Base-by-base conservation (phyloP, 768 basidiomycete genomes). In the Ephemerocybe angulata region DNA sequence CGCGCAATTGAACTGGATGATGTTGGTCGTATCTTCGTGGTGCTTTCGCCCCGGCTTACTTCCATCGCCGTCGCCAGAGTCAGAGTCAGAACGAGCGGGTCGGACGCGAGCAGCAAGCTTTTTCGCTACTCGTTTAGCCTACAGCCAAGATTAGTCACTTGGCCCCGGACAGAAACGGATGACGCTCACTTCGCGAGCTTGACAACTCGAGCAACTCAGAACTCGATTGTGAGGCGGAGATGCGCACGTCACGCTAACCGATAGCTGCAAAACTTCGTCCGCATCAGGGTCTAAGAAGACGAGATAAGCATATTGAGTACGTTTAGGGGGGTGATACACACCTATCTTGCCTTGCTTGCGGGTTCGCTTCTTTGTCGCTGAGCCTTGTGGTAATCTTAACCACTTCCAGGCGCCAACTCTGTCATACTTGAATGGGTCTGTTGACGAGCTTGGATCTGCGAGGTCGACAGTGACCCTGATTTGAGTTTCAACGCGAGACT, bases 401-500 rank as follows among this genome's bases (percentile, higher is more conserved):
- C 89, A 92, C 65, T 87, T 90, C 90, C 92, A 96, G 4, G 85
- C 87, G n/a, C 90, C 93, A 15, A 96, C 82, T 35, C 84, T 82
- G 62, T 90, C 86, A 61, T 91, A 91, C 59, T 81, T 84, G 63
- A 70, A 68, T 5, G 81, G 80, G 58, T 88, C 82, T 7, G 77
- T 76, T 1, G 81, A 77, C 4, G 85, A 81, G 62, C 78, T 85
- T 22, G 84, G 76, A 62, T 87, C 83, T 4, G 87, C 87, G 47
- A 92, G 76, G 64, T 93, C 88, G 35, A 96, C 76, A 3, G 86
- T 83, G 37, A 95, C 82, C 65, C 93, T 85, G 47, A 96, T 86
- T 75, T 96, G 93, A 2, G 93, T 96, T 69, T 96, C 93, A n/a
- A 96, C 93, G 30, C 93, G 83, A 44, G 90, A 93, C 70, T 96